These are phyloP conservation scores for Xerocomellus chrysenteron DNA, from an alignment of 768 basidiomycete species.

Conservation along the genomic window DNA sequence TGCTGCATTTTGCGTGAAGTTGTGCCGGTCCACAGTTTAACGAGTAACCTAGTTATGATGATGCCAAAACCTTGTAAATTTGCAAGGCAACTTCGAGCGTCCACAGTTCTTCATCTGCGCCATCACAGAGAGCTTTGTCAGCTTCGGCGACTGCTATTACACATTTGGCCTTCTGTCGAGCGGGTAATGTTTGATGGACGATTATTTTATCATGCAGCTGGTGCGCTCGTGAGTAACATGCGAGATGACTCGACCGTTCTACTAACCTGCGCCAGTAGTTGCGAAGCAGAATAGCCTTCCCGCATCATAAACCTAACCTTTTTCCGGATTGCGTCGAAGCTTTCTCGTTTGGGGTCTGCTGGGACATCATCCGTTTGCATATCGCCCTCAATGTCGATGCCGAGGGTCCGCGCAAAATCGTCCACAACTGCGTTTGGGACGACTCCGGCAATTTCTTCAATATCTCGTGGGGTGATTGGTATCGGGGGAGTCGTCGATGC, in stretches of 20 bases:
- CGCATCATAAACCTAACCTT: slow-evolving; percentile 77
- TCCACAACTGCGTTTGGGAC: slow-evolving; percentile 76
- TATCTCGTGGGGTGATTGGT: slow-evolving; percentile 70
- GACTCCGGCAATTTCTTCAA: slow-evolving; percentile 97
- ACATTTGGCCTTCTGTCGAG: slow-evolving; percentile 76
- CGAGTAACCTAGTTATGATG: slow-evolving; percentile 3
- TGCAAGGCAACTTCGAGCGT: slow-evolving; percentile 84
- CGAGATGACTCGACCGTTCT: background rate
- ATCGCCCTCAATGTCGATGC: slow-evolving; percentile 64
- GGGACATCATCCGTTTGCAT: slow-evolving; percentile 45
- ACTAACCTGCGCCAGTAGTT: slow-evolving; percentile 82
- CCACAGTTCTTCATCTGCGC: slow-evolving; percentile 97
- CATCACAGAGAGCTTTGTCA: slow-evolving; percentile 94
- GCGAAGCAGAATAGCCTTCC: slow-evolving; percentile 91
- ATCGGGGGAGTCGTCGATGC: slow-evolving; percentile 69
- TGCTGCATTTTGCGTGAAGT: background rate
- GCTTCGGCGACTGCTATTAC: slow-evolving; percentile 89
- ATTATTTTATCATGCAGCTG: slow-evolving; percentile 91
- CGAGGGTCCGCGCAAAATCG: slow-evolving; percentile 67
- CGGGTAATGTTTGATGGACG: slow-evolving; percentile 75
- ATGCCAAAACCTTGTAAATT: slow-evolving; percentile 60
- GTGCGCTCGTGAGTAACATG: slow-evolving; percentile 4
- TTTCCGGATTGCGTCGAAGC: slow-evolving; percentile 61
- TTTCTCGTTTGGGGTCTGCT: slow-evolving; percentile 26
- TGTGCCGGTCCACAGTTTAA: too few species aligned